Evolutionary conservation across 2,329 filamentous ascomycete species (phyloP).

Genomic region (Alternaria alternata): DNA sequence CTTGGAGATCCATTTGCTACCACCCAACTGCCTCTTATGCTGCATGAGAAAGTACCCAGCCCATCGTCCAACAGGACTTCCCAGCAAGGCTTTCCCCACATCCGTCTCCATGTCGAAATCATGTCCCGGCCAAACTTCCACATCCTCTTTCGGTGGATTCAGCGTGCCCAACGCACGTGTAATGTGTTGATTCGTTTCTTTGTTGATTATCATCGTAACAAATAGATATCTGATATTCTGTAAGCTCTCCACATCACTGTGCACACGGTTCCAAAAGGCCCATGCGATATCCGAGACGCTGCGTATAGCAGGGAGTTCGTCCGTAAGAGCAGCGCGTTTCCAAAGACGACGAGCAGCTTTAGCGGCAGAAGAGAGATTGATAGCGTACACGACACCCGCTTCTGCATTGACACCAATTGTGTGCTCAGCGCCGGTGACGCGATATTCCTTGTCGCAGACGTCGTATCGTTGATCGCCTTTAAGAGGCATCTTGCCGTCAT

Average conservation of each 20-base stretch:
- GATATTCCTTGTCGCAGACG: slow-evolving; percentile 22
- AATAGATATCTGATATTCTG: slow-evolving; percentile 30
- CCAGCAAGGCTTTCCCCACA: slow-evolving; percentile 26
- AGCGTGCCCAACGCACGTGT: slow-evolving; percentile 14
- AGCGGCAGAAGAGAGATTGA: slow-evolving; percentile 8
- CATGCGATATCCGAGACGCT: slow-evolving; percentile 30
- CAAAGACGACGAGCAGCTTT: slow-evolving; percentile 19
- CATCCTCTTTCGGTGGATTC: slow-evolving; percentile 8
- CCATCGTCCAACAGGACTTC: slow-evolving; percentile 23
- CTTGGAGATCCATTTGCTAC: slow-evolving; percentile 17
- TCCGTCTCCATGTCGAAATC: slow-evolving; percentile 27
- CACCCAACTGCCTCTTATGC: slow-evolving; percentile 22
- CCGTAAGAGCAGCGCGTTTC: slow-evolving; percentile 5
- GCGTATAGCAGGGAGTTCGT: slow-evolving; percentile 28
- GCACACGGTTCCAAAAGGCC: slow-evolving; percentile 28
- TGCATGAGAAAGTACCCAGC: slow-evolving; percentile 26
- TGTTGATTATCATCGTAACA: slow-evolving; percentile 21
- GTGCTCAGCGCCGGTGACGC: slow-evolving; percentile 19
- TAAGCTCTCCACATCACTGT: slow-evolving; percentile 1
- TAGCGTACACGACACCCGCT: slow-evolving; percentile 19
- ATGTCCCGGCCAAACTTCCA: slow-evolving; percentile 24
- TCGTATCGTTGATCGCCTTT: slow-evolving; percentile 23
- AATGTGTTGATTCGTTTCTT: slow-evolving; percentile 23
- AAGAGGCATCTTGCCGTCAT: slow-evolving; percentile 2
- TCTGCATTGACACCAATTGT: slow-evolving; percentile 19